Evolutionary conservation across 306 rosid species (phyloP).

Genomic region (Prunus campanulata): DNA sequence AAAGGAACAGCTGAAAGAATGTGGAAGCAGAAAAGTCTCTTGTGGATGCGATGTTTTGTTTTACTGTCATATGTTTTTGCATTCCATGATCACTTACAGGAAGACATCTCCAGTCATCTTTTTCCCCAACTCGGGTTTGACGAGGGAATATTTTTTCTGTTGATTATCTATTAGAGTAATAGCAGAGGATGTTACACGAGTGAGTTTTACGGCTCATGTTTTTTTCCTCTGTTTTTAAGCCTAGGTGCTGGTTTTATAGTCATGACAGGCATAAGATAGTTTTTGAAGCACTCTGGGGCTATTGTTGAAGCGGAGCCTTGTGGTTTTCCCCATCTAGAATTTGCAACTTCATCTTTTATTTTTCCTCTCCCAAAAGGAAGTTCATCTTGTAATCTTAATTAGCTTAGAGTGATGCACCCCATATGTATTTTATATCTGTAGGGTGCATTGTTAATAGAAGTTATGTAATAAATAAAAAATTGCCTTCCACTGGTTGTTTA

Average conservation of each 20-base stretch:
- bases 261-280: slow-evolving; percentile 23
- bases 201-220: slow-evolving; percentile 28
- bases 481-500: too few species aligned
- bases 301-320: slow-evolving; percentile 37
- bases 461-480: too few species aligned
- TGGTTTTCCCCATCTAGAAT: slow-evolving; percentile 40
- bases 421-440: neutral
- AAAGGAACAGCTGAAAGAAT: slow-evolving; percentile 43
- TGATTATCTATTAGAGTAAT: slow-evolving; percentile 13
- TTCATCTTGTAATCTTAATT: slow-evolving; percentile 12
- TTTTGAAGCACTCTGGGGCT: slow-evolving; percentile 53
- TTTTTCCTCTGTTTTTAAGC: slow-evolving; percentile 25
- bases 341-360: slow-evolving; percentile 12
- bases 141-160: slow-evolving; percentile 46
- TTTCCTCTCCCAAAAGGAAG: slow-evolving; percentile 44
- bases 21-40: slow-evolving; percentile 8
- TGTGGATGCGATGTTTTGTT: slow-evolving; percentile 22
- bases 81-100: slow-evolving; percentile 14
- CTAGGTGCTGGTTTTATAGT: neutral
- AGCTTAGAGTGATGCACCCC: neutral
- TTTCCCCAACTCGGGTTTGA: slow-evolving; percentile 27
- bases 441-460: too few species aligned
- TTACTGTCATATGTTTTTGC: neutral
- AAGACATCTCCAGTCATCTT: neutral
- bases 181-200: slow-evolving; percentile 55